Base-by-base conservation (phyloP, 1,284 basidiomycete species). In the Ganoderma lucidum region DNA sequence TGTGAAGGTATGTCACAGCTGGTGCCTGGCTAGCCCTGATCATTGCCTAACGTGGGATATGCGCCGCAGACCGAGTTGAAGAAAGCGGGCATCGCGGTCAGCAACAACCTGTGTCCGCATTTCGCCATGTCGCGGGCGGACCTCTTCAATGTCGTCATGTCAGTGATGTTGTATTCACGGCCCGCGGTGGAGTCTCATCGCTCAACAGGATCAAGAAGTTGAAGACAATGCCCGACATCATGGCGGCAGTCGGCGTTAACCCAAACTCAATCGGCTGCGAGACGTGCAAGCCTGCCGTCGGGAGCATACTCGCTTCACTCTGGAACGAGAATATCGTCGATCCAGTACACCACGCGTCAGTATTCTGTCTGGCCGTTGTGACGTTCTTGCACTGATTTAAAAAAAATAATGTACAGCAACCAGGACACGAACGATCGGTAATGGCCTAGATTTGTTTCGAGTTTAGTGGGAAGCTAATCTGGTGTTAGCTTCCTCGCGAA, bases 311-410 rank as follows among this genome's bases (percentile, higher is more conserved):
- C 37, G 89, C 91, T 0, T 90, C 89, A 28, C 79, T 93, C 65
- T 88, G 85, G 78, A 93, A 93, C 74, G 91, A 93, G 71, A 87
- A 88, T 75, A 82, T 94, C 68, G 86, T 94, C 86, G 81, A 85
- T 30, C 87, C 89, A 0, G 82, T 80, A n/a, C 89, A 92, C 73
- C 88, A 90, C 72, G 85, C 88, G 76, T 79, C 67, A 32, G 78
- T 70, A n/a, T 9, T 28, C 30, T 41, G 1, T 15, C 30, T 48
- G 48, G 14, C 35, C 8, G 37, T 6, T 48, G 30, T 19, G 42
- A 15, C 23, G 35, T 60, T n/a, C 28, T 44, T 4, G n/a, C 41
- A 30, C 37, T 44, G n/a, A 35, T 12, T 42, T 53, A n/a, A 64
- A 30, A 64, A 51, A 6, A 56, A 56, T 17, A 14, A 23, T 37